Base-by-base conservation (phyloP, 805 yeast species). In the Tetrapisispora namnaoensis region DNA sequence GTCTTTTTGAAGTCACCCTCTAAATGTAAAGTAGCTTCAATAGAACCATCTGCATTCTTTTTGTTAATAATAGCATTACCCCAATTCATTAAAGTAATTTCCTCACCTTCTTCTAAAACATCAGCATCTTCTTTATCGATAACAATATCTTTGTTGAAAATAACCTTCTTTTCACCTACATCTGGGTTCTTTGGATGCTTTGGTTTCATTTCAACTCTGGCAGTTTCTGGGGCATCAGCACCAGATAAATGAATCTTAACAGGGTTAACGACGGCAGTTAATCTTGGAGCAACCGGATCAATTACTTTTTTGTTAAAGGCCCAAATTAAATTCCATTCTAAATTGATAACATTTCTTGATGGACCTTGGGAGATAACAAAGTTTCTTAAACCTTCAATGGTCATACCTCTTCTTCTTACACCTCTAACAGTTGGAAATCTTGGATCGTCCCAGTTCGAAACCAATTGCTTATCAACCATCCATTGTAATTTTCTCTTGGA, bases 361-460 rank as follows among this genome's bases (percentile, higher is more conserved):
- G 99, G 99, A 62, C 99, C 99, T 74, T 93, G 98, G 45, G 95
- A 78, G 53, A 93, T 75, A 57, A 93, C 86, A 62, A 93, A 93
- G 76, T 86, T 86, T 70, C 91, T 81, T 68, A 93, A 80, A 56
- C 98, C 99, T 74, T 93, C 97, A 54, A 93, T 95, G 37, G 96
- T 82, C 99, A 93, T 93, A 75, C 99, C 99, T 75, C 99, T 86
- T 77, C 99, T 83, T 76, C 97, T 87, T 47, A 91, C 96, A 75
- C 99, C 99, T 70, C 98, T 83, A 37, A 93, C 96, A 43, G 99
- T 93, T 58, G 99, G 99, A 88, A 93, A 93, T 70, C 99, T 80
- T 60, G 99, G 99, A 70, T 93, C 99, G 65, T 93, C 97, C 99
- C 99, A 93, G 72, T 88, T 89, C 22, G 77, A 62, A 51, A 93